Base-by-base conservation (phyloP, 306 rosid genomes). In the Lithocarpus polystachyus region DNA sequence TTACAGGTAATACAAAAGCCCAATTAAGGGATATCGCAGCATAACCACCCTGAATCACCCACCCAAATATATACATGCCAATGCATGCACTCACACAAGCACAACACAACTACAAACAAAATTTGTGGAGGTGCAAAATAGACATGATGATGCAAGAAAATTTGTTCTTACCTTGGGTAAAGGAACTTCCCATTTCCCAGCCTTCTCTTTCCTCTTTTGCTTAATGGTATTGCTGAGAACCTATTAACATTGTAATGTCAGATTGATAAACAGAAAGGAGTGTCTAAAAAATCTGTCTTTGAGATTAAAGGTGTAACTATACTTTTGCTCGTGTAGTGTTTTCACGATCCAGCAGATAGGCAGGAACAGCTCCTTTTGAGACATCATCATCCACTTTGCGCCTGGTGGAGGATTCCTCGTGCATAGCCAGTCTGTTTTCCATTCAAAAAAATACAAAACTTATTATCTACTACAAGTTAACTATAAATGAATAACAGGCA, bases 171-270 rank as follows among this genome's bases (percentile, higher is more conserved):
- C 98, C 94, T 94, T 92, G 28, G 98, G 97, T 29, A 94, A 84
- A 73, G 98, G 98, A 19, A 94, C 98, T 83, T 92, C 98, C 97
- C 98, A 94, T 82, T 92, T 94, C 54, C 98, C 98, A 76, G 98
- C 97, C 79, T 89, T 94, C 86, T 94, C 98, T 78, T 94, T 94
- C 83, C 97, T 83, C 82, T 94, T 94, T 83, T 92, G 97, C 97
- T 94, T 92, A 72, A 94, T 80, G 20, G 98, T 92, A 79, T 94
- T 92, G 87, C 96, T 94, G 24, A 94, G 97, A 83, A 90, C 88
- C 98, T 94, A 77, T 68, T 60, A 48, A 56, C 68, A 79, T 61
- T 68, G 69, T 60, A 52, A 56, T 0, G 60, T 74, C 61, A 79
- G 86, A 68, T 70, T 43, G 23, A 61, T 45, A 80, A 22, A 23